These are phyloP conservation scores for Boletus vinaceobasis DNA, from an alignment of 768 basidiomycete genomes.

Conservation along the genomic window DNA sequence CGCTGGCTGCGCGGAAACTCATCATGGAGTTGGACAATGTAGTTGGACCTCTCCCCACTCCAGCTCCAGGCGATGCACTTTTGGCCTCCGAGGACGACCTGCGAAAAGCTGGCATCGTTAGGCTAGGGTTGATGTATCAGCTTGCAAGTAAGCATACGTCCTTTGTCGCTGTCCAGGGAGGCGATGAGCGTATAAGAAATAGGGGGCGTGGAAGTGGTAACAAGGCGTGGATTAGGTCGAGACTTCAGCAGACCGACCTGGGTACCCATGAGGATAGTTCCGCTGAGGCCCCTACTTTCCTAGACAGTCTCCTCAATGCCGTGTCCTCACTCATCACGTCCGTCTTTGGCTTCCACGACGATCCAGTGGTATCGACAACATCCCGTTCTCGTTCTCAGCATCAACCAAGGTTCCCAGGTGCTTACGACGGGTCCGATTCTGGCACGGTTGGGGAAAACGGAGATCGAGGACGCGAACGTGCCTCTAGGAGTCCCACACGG, in stretches of 20 bases:
- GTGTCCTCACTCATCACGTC: constrained; percentile 18
- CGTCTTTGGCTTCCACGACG: constrained; percentile 10
- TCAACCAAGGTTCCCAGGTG: constrained; percentile 15
- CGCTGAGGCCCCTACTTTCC: constrained; percentile 1
- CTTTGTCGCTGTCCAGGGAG: constrained; percentile 51
- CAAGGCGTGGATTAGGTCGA: constrained; percentile 16
- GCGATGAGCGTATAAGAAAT: constrained; percentile 17
- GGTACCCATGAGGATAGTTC: background rate
- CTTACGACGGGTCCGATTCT: constrained; percentile 20
- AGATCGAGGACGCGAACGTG: constrained; percentile 3
- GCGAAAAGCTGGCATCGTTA: constrained; percentile 44
- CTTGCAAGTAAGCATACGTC: constrained; percentile 52
- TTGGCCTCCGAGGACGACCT: constrained; percentile 31
- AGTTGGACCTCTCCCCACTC: constrained; percentile 31
- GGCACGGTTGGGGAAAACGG: background rate
- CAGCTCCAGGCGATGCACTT: constrained; percentile 23
- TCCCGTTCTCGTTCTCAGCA: background rate
- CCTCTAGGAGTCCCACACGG: background rate
- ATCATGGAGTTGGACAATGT: constrained; percentile 49
- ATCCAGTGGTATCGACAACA: background rate
- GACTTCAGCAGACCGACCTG: constrained; percentile 4
- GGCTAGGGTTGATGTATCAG: constrained; percentile 49
- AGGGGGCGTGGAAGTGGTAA: background rate
- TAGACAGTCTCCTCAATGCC: constrained; percentile 20
- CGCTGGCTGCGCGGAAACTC: constrained; percentile 50